Conservation (phyloP, 2,329 filamentous ascomycete genomes). For the Exophiala oligosperma region DNA sequence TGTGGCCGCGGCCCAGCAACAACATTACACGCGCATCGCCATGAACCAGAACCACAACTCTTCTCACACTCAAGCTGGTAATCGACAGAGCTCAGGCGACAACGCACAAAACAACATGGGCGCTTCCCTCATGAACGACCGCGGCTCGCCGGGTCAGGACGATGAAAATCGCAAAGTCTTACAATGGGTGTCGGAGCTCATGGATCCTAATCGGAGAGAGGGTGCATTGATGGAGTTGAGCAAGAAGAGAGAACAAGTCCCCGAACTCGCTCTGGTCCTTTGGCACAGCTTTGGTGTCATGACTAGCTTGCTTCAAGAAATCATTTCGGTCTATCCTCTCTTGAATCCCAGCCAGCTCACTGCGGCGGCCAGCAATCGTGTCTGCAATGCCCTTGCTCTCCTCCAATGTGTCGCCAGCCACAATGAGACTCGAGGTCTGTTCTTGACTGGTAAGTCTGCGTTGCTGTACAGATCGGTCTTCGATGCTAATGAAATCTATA, state of each 20-base stretch:
- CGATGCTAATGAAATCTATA: slow-evolving; percentile 40
- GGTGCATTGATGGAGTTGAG: slow-evolving; percentile 90
- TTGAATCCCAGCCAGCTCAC: slow-evolving; percentile 96
- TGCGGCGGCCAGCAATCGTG: slow-evolving; percentile 92
- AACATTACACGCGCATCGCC: slow-evolving; percentile 72
- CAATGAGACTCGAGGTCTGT: slow-evolving; percentile 91
- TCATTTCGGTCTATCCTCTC: slow-evolving; percentile 96
- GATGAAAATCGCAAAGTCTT: slow-evolving; percentile 94
- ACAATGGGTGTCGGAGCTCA: slow-evolving; percentile 85
- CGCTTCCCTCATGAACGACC: slow-evolving; percentile 26
- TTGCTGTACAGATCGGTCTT: neutral
- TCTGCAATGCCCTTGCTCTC: slow-evolving; percentile 94
- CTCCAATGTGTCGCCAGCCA: slow-evolving; percentile 97
- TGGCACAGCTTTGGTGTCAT: slow-evolving; percentile 99
- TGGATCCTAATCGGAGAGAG: slow-evolving; percentile 85
- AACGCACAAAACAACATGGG: slow-evolving; percentile 18
- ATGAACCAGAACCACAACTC: slow-evolving; percentile 58
- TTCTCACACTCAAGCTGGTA: slow-evolving; percentile 18
- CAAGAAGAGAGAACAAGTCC: slow-evolving; percentile 98
- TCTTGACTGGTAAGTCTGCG: slow-evolving; percentile 72
- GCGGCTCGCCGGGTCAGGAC: slow-evolving; percentile 50
- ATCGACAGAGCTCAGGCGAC: slow-evolving; percentile 25
- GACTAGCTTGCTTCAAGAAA: slow-evolving; percentile 95
- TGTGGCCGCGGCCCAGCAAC: slow-evolving; percentile 45
- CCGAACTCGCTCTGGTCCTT: slow-evolving; percentile 89